phyloP scores from a whole-genome alignment of 2,329 filamentous ascomycete genomes.

The Capronia americana region DNA sequence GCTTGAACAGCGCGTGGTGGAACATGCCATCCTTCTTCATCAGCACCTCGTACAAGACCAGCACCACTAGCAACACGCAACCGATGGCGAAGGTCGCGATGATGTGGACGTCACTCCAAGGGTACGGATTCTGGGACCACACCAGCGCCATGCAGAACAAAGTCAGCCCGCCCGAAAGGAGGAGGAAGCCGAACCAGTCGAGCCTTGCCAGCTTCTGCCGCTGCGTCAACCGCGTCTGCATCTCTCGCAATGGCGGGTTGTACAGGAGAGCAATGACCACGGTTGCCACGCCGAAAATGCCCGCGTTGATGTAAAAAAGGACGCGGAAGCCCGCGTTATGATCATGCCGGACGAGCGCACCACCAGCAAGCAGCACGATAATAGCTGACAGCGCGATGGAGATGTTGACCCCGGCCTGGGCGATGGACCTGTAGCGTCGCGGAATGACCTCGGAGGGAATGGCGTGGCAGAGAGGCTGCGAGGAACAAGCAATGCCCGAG shows the following conservation, averaged over 20 bases:
- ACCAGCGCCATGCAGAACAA: slow-evolving; percentile 63
- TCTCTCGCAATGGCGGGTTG: slow-evolving; percentile 30
- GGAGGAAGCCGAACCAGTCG: slow-evolving; percentile 31
- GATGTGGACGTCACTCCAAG: slow-evolving; percentile 59
- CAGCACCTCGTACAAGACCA: slow-evolving; percentile 61
- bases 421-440: slow-evolving; percentile 28
- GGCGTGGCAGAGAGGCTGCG: slow-evolving; percentile 28
- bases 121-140: slow-evolving; percentile 63
- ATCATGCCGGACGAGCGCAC: slow-evolving; percentile 22
- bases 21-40: slow-evolving; percentile 59
- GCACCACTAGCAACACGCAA: slow-evolving; percentile 49
- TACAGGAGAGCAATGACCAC: slow-evolving; percentile 27
- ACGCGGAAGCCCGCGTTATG: slow-evolving; percentile 24
- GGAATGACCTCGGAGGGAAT: slow-evolving; percentile 33
- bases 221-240: slow-evolving; percentile 25
- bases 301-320: slow-evolving; percentile 33
- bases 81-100: slow-evolving; percentile 59
- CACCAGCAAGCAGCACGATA: slow-evolving; percentile 20
- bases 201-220: slow-evolving; percentile 26
- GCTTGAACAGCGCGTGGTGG: slow-evolving; percentile 59
- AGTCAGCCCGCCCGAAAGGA: slow-evolving; percentile 18
- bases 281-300: slow-evolving; percentile 24
- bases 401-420: slow-evolving; percentile 30
- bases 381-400: slow-evolving; percentile 25
- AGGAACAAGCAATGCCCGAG: slow-evolving; percentile 20